These are phyloP conservation scores for Candida dubliniensis DNA, from an alignment of 1,139 yeast species.

Conservation along the genomic window DNA sequence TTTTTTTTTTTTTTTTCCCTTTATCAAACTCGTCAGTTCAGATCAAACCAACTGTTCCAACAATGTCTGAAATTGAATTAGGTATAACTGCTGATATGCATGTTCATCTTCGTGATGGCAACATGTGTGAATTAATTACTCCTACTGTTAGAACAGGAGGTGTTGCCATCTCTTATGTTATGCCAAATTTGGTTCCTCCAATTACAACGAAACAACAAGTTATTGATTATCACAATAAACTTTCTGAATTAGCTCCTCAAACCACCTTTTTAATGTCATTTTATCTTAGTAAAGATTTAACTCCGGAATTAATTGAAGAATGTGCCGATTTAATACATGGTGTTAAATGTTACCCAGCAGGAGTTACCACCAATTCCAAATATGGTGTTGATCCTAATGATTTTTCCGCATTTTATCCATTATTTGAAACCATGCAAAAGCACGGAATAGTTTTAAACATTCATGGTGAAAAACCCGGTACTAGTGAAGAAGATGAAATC, in stretches of 20 bases:
- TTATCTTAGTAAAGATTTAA: slow-evolving; percentile 72
- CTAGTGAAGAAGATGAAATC: slow-evolving; percentile 49
- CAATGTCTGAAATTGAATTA: slow-evolving; percentile 46
- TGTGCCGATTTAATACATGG: slow-evolving; percentile 88
- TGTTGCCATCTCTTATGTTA: slow-evolving; percentile 82
- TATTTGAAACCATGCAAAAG: slow-evolving; percentile 83
- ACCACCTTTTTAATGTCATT: slow-evolving; percentile 92
- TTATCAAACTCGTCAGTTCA: background rate
- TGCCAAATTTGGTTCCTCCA: slow-evolving; percentile 97
- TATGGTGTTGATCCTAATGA: slow-evolving; percentile 96
- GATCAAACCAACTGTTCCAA: background rate
- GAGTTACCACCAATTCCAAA: slow-evolving; percentile 92
- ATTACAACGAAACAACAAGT: slow-evolving; percentile 78
- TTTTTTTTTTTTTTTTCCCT: background rate
- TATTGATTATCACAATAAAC: slow-evolving; percentile 60
- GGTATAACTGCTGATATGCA: slow-evolving; percentile 95
- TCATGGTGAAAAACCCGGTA: slow-evolving; percentile 93
- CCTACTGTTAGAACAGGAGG: slow-evolving; percentile 94
- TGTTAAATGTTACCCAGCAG: slow-evolving; percentile 96
- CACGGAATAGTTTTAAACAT: slow-evolving; percentile 75
- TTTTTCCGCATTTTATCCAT: slow-evolving; percentile 81
- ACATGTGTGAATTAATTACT: slow-evolving; percentile 86
- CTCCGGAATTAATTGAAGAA: slow-evolving; percentile 78
- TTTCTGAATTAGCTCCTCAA: slow-evolving; percentile 71
- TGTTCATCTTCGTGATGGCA: slow-evolving; percentile 91